Evolutionary conservation across 768 basidiomycete species (phyloP).

Genomic region (Filobasidium floriforme): DNA sequence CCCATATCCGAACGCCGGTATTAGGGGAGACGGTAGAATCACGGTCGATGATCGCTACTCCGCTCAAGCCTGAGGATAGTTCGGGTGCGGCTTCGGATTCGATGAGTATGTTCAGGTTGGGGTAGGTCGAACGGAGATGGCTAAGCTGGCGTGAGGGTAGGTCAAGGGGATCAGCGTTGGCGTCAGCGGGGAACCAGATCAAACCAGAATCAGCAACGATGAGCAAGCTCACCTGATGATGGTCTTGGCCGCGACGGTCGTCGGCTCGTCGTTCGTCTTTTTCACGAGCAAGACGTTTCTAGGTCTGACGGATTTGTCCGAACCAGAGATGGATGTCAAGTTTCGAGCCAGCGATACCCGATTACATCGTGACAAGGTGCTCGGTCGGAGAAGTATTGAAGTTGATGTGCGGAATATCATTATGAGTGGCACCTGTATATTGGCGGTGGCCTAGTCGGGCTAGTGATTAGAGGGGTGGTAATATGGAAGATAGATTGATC

Average conservation of each 20-base stretch:
- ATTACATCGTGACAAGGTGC: too few relatives aligned
- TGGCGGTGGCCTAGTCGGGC: too few relatives aligned
- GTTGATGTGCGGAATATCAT: too few relatives aligned
- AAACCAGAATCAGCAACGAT: neutral
- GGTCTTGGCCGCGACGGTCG: conserved; percentile 30
- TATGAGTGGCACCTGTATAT: too few relatives aligned
- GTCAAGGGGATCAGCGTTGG: too few relatives aligned
- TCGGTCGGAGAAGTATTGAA: too few relatives aligned
- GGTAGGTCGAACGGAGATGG: conserved; percentile 23
- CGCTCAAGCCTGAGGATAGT: neutral
- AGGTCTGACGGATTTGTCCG: neutral
- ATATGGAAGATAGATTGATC: too few relatives aligned
- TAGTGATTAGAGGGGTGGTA: too few relatives aligned
- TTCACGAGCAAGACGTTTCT: conserved; percentile 41
- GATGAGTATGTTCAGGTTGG: conserved; percentile 26
- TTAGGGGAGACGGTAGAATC: conserved; percentile 24
- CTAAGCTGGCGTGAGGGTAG: conserved; percentile 8
- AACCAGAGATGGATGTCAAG: too few relatives aligned
- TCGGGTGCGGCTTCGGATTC: conserved; percentile 14
- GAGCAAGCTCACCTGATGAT: conserved; percentile 30
- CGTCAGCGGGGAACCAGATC: too few relatives aligned
- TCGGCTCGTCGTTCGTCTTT: conserved; percentile 42
- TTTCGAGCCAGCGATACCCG: too few relatives aligned
- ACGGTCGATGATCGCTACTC: conserved; percentile 29
- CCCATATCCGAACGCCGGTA: conserved; percentile 22